Evolutionary conservation across 306 rosid genomes (phyloP).

Genomic region (Prunus fruticosa): DNA sequence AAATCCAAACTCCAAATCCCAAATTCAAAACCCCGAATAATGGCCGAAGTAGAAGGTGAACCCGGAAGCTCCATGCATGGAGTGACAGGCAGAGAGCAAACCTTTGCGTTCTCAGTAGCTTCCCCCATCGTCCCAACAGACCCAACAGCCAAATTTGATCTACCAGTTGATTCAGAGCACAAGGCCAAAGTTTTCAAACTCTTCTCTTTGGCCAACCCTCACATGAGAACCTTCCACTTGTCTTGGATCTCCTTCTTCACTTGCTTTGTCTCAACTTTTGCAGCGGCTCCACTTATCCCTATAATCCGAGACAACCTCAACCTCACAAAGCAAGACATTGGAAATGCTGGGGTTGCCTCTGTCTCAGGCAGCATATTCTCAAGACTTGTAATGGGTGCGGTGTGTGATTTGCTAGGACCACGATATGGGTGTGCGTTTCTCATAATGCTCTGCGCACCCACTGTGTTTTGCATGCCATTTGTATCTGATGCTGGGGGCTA

Average conservation of each 20-base stretch:
- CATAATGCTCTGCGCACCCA: conserved; percentile 63
- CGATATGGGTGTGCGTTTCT: conserved; percentile 80
- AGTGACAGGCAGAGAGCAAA: conserved; percentile 77
- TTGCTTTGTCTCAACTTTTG: conserved; percentile 83
- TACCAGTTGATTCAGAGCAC: conserved; percentile 85
- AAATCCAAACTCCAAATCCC: background rate
- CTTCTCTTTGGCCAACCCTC: conserved; percentile 76
- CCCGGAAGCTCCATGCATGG: conserved; percentile 99
- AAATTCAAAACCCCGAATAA: background rate
- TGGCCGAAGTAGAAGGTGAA: conserved; percentile 51
- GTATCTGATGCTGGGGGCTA: conserved; percentile 64
- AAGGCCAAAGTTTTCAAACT: conserved; percentile 71
- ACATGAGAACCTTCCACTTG: conserved; percentile 95
- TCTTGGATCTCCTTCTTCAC: conserved; percentile 95
- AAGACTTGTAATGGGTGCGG: conserved; percentile 76
- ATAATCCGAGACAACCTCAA: conserved; percentile 79
- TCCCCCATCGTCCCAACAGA: conserved; percentile 75
- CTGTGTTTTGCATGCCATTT: conserved; percentile 76
- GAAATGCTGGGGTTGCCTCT: conserved; percentile 89
- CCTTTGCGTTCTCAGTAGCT: conserved; percentile 56
- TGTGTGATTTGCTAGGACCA: conserved; percentile 77
- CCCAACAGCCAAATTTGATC: conserved; percentile 54
- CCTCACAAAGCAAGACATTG: conserved; percentile 71
- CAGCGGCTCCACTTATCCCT: conserved; percentile 75
- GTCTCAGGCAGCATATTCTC: conserved; percentile 86